Conservation (phyloP, 129 eudicot genomes). For the Artemisia argyi region DNA sequence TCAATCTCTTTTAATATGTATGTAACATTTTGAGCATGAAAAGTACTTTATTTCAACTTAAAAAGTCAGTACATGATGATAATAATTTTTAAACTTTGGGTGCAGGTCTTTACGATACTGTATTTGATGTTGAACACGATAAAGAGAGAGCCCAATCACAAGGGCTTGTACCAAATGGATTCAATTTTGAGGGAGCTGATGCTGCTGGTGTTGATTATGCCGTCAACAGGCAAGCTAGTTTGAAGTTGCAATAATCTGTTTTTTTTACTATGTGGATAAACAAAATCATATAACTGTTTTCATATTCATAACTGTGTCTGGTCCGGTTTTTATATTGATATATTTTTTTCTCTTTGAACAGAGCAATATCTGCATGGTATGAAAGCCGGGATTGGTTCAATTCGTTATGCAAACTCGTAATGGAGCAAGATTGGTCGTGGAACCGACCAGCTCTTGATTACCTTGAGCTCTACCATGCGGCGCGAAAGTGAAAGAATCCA, state of each 20-base stretch:
- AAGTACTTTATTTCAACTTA: neutral
- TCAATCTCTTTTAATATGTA: neutral
- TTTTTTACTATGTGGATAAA: neutral
- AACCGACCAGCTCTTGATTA: constrained; percentile 98
- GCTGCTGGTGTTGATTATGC: constrained; percentile 98
- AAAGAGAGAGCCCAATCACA: constrained; percentile 84
- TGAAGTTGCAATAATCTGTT: constrained; percentile 1
- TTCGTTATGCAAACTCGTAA: constrained; percentile 76
- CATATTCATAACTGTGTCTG: neutral
- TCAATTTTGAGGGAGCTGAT: constrained; percentile 95
- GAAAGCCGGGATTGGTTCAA: constrained; percentile 88
- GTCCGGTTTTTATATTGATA: neutral
- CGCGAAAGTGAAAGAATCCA: constrained; percentile 49
- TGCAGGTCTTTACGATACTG: constrained; percentile 92
- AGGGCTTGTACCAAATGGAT: constrained; percentile 93
- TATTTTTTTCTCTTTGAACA: constrained; percentile 20
- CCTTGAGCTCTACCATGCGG: constrained; percentile 93
- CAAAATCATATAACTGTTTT: neutral
- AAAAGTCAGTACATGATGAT: neutral
- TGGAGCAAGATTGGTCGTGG: constrained; percentile 99
- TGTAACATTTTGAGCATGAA: neutral
- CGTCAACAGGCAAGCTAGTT: constrained; percentile 60
- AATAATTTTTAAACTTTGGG: constrained; percentile 7
- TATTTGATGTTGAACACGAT: constrained; percentile 94
- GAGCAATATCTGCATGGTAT: constrained; percentile 93